Evolutionary conservation across 2,329 filamentous ascomycete species (phyloP).

Genomic region (Fusarium paranaense): DNA sequence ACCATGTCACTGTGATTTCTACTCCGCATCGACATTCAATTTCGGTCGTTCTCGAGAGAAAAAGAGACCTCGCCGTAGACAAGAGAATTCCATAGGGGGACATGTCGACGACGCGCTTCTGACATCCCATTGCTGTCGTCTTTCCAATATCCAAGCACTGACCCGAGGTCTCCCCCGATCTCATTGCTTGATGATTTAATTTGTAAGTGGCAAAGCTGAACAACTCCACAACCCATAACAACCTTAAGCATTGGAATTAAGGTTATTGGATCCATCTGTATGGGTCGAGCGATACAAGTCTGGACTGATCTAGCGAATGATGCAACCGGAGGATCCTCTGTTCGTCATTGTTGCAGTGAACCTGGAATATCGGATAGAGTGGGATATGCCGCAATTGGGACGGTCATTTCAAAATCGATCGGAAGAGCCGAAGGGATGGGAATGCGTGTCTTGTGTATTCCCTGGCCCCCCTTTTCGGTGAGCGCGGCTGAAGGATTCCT

Average conservation of each 20-base stretch:
- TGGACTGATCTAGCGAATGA: neutral
- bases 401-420: neutral
- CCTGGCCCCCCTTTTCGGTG: neutral
- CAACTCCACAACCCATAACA: neutral
- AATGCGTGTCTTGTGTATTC: neutral
- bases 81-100: neutral
- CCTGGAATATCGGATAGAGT: neutral
- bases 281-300: neutral
- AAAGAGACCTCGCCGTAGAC: neutral
- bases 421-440: neutral
- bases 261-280: neutral
- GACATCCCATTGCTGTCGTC: neutral
- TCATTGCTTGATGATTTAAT: neutral
- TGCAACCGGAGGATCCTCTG: neutral
- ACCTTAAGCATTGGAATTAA: neutral
- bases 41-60: neutral
- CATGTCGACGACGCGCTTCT: neutral
- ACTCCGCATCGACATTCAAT: neutral
- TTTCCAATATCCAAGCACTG: neutral
- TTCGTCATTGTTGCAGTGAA: neutral
- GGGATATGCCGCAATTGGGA: neutral
- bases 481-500: neutral
- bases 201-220: neutral
- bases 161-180: neutral
- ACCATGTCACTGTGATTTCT: neutral